Percentiles rank a stretch among this genome's conserved stretches.
These are phyloP conservation scores for Melampsora larici-populina DNA, from an alignment of 1,284 basidiomycete genomes.

Conservation along the genomic window DNA sequence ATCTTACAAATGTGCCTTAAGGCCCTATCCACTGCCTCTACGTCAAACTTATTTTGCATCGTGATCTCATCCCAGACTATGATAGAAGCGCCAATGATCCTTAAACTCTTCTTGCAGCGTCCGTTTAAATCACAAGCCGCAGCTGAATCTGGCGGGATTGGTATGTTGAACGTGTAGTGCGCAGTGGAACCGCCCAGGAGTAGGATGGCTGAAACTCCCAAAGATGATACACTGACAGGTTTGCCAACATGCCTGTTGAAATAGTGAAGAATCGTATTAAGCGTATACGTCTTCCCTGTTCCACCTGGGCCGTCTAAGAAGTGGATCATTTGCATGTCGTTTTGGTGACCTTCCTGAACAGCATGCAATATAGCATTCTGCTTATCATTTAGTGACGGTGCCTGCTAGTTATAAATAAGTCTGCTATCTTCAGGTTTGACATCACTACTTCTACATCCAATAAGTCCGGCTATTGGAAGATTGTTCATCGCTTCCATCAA, in stretches of 20 bases:
- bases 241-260: neutral
- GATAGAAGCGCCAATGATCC: neutral
- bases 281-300: too few relatives aligned
- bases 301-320: too few relatives aligned
- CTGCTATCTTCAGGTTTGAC: too few relatives aligned
- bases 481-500: too few relatives aligned
- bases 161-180: slow-evolving; percentile 9
- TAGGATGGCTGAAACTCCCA: slow-evolving; percentile 7
- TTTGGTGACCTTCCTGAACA: too few relatives aligned
- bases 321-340: neutral
- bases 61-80: slow-evolving; percentile 25
- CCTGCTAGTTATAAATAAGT: too few relatives aligned
- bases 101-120: neutral
- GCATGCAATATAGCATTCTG: neutral
- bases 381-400: too few relatives aligned
- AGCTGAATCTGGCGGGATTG: neutral
- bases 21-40: neutral
- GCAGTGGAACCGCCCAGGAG: neutral
- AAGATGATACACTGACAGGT: neutral
- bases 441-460: too few relatives aligned
- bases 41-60: neutral
- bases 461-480: too few relatives aligned
- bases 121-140: neutral
- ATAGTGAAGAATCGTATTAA: neutral
- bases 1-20: neutral